phyloP scores from a whole-genome alignment of 2,329 filamentous ascomycete species.

The Diplodia mutila region DNA sequence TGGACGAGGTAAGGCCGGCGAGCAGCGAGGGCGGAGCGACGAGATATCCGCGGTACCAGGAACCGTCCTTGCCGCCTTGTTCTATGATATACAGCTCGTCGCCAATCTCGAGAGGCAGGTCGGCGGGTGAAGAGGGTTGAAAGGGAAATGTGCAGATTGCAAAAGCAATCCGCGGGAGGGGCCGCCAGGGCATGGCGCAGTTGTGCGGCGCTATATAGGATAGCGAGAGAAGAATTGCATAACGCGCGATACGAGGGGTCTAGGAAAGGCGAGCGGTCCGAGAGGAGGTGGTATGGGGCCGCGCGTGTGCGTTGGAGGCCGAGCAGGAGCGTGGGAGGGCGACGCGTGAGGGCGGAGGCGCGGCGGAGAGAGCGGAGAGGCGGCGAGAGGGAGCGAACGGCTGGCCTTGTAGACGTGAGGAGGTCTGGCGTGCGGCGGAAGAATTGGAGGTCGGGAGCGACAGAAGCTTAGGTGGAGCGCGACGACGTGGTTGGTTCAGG shows the following conservation, averaged over 20 bases:
- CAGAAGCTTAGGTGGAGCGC: not conserved
- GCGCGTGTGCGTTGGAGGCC: slow-evolving; percentile 9
- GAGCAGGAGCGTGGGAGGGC: not conserved
- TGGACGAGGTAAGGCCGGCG: slow-evolving; percentile 85
- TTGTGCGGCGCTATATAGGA: slow-evolving; percentile 24
- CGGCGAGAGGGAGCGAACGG: not conserved
- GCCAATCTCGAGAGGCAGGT: slow-evolving; percentile 94
- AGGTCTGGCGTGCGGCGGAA: not conserved
- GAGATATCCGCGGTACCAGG: slow-evolving; percentile 95
- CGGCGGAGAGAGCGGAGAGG: slow-evolving; percentile 10
- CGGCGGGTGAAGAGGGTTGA: slow-evolving; percentile 79
- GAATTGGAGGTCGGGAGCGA: slow-evolving; percentile 10
- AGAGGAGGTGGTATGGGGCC: slow-evolving; percentile 11
- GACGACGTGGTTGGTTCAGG: slow-evolving; percentile 12
- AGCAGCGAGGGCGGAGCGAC: slow-evolving; percentile 92
- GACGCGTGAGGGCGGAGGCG: slow-evolving; percentile 3
- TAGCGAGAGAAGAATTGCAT: slow-evolving; percentile 25
- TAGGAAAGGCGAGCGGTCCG: slow-evolving; percentile 2
- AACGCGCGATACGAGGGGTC: slow-evolving; percentile 26
- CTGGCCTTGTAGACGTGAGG: not conserved
- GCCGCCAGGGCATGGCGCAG: slow-evolving; percentile 69
- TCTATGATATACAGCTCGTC: slow-evolving; percentile 99
- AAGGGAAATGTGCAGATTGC: slow-evolving; percentile 96
- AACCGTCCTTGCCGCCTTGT: slow-evolving; percentile 79
- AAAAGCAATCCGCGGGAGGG: slow-evolving; percentile 95